Conservation (phyloP, 2,329 filamentous ascomycete species). For the Domatiomyces catenatus region DNA sequence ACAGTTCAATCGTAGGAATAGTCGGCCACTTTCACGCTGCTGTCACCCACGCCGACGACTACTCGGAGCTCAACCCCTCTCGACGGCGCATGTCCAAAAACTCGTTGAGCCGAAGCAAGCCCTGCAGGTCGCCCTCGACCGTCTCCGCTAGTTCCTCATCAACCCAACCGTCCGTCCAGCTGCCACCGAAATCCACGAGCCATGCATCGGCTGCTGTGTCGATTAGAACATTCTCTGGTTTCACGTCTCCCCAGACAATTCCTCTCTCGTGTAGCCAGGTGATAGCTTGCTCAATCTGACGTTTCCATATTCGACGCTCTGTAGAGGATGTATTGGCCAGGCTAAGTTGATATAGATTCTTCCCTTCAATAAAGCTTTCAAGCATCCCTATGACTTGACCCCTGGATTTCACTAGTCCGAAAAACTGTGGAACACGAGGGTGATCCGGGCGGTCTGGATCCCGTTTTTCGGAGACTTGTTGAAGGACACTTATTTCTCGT, state of each 20-base stretch:
- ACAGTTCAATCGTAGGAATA: too few species aligned
- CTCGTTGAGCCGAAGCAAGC: constrained; percentile 8
- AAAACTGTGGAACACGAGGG: constrained; percentile 4
- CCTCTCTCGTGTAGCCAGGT: constrained; percentile 9
- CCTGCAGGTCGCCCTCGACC: constrained; percentile 16
- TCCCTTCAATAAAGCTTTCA: constrained; percentile 5
- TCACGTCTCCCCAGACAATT: constrained; percentile 20
- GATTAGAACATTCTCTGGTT: constrained; percentile 19
- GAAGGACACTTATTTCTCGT: constrained; percentile 7
- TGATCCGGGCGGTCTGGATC: constrained; percentile 3
- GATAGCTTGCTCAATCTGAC: constrained; percentile 6
- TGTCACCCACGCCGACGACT: too few species aligned
- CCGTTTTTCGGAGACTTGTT: constrained; percentile 6
- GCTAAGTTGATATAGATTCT: background rate
- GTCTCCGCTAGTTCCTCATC: constrained; percentile 15
- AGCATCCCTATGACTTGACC: constrained; percentile 4
- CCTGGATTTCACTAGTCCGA: constrained; percentile 1
- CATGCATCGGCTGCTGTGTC: constrained; percentile 15
- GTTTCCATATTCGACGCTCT: constrained; percentile 1
- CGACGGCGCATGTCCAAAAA: constrained; percentile 4
- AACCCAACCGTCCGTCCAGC: constrained; percentile 18
- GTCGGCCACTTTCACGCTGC: too few species aligned
- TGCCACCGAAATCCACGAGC: constrained; percentile 20
- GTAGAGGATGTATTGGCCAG: background rate
- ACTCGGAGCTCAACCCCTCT: background rate